phyloP scores from a whole-genome alignment of 2,329 filamentous ascomycete species.

The Phaeosphaeriaceae sp. region DNA sequence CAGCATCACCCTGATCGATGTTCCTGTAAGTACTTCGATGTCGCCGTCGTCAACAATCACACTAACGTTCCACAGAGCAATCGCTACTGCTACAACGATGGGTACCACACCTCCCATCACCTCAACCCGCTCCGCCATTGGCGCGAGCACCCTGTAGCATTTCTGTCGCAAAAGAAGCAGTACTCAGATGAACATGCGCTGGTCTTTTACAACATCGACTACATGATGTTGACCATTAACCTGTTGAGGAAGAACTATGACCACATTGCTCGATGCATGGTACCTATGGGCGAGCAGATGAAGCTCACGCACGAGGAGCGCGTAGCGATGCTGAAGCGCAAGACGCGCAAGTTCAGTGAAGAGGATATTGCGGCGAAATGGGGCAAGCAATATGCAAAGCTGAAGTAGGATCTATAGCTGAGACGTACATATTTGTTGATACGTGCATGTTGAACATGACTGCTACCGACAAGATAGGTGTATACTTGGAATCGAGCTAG shows the following conservation, averaged over 20 bases:
- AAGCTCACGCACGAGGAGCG: constrained; percentile 69
- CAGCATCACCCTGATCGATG: constrained; percentile 80
- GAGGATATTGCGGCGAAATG: constrained; percentile 70
- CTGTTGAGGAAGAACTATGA: constrained; percentile 75
- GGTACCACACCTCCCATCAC: constrained; percentile 83
- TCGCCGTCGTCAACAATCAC: too few species aligned
- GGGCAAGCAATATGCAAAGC: constrained; percentile 42
- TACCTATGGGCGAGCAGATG: constrained; percentile 77
- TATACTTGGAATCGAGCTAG: neutral
- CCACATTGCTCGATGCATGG: constrained; percentile 71
- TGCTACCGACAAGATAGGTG: too few species aligned
- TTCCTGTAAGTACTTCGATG: constrained; percentile 65
- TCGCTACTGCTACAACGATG: constrained; percentile 82
- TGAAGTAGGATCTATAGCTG: constrained; percentile 21
- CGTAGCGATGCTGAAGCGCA: constrained; percentile 66
- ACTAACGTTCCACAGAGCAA: constrained; percentile 65
- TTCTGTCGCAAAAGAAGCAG: constrained; percentile 71
- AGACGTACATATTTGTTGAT: neutral
- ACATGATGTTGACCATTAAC: constrained; percentile 74
- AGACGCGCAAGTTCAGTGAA: constrained; percentile 71
- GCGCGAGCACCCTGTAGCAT: constrained; percentile 79
- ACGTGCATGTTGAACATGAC: too few species aligned
- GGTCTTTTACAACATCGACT: constrained; percentile 83
- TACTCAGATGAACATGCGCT: constrained; percentile 73
- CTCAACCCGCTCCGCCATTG: constrained; percentile 80